These are phyloP conservation scores for Ophioceras dolichostomum DNA, from an alignment of 2,329 filamentous ascomycete genomes.

Conservation along the genomic window DNA sequence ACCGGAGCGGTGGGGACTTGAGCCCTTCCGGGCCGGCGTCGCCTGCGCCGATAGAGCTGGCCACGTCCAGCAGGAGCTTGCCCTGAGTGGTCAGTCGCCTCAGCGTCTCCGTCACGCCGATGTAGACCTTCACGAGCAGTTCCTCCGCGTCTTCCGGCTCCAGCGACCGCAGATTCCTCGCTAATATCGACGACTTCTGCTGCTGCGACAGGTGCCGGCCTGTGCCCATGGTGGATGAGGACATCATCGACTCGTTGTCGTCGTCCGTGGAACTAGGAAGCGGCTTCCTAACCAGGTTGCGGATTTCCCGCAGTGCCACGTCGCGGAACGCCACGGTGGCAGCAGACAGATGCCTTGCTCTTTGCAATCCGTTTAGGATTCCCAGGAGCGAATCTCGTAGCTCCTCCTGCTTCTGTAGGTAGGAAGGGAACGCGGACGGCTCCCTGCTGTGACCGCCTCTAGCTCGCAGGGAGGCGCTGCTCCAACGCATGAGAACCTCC, in stretches of 20 bases:
- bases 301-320: constrained; percentile 72
- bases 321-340: constrained; percentile 81
- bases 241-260: constrained; percentile 82
- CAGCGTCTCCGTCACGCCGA: constrained; percentile 75
- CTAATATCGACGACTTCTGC: constrained; percentile 80
- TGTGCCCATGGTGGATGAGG: constrained; percentile 58
- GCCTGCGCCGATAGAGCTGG: constrained; percentile 53
- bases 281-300: constrained; percentile 69
- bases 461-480: constrained; percentile 58
- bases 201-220: constrained; percentile 57
- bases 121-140: constrained; percentile 72
- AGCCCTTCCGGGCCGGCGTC: constrained; percentile 21
- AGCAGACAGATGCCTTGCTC: constrained; percentile 65
- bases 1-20: constrained; percentile 35
- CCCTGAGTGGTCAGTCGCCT: constrained; percentile 79
- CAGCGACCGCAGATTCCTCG: constrained; percentile 74
- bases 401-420: constrained; percentile 59
- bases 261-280: constrained; percentile 90
- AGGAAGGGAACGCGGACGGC: constrained; percentile 62
- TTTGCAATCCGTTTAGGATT: constrained; percentile 66
- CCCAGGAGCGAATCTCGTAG: constrained; percentile 60
- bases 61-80: constrained; percentile 89
- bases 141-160: constrained; percentile 77
- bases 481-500: constrained; percentile 78
- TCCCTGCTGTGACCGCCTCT: constrained; percentile 56